Conservation (phyloP, 768 basidiomycete species). For the Crucibulum laeve region DNA sequence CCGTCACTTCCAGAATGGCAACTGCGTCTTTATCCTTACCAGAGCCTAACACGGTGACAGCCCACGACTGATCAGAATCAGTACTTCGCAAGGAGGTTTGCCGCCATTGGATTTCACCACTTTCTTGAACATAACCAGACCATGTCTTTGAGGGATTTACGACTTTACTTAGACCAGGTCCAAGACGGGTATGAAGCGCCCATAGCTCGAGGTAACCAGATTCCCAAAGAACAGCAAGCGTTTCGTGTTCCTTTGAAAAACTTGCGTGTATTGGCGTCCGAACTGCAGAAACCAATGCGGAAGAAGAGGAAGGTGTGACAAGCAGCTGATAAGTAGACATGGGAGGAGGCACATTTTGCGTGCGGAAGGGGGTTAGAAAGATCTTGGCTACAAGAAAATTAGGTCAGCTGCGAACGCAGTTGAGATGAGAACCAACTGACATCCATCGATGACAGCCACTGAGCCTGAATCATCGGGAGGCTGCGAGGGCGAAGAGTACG, state of each 20-base stretch:
- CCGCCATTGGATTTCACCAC: constrained; percentile 19
- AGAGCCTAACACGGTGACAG: constrained; percentile 37
- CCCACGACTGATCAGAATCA: constrained; percentile 12
- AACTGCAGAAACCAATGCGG: constrained; percentile 11
- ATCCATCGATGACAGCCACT: constrained; percentile 86
- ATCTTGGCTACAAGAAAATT: constrained; percentile 46
- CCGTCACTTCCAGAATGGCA: constrained; percentile 18
- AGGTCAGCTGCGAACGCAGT: constrained; percentile 1
- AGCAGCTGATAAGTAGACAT: constrained; percentile 69
- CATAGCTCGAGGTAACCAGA: constrained; percentile 67
- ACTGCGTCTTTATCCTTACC: constrained; percentile 26
- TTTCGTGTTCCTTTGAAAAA: constrained; percentile 54
- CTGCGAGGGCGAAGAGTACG: constrained; percentile 49
- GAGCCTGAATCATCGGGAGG: constrained; percentile 77
- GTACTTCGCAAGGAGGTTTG: constrained; percentile 23
- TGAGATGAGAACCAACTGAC: constrained; percentile 40
- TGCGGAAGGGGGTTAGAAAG: constrained; percentile 88
- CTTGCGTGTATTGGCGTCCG: constrained; percentile 62
- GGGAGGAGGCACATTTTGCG: constrained; percentile 97
- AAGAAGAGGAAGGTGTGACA: constrained; percentile 16
- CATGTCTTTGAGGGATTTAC: constrained; percentile 49
- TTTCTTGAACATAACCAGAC: constrained; percentile 22
- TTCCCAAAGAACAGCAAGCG: constrained; percentile 67
- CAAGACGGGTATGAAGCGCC: constrained; percentile 60
- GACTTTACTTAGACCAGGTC: constrained; percentile 50